Evolutionary conservation across 305 asterid species (phyloP).

Genomic region (Fraxinus angustifolia): DNA sequence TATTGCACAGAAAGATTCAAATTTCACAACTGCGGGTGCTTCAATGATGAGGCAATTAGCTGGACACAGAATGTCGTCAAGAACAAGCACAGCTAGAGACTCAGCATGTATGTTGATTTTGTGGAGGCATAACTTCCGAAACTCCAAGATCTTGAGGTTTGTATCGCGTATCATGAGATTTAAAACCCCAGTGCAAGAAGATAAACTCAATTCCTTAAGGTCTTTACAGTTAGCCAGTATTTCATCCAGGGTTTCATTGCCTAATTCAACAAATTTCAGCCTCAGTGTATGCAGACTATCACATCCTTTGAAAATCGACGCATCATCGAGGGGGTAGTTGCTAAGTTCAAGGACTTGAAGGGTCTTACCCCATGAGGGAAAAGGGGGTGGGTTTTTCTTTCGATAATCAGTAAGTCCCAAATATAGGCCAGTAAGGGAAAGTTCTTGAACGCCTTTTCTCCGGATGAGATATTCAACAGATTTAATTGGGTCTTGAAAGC

Average conservation of each 20-base stretch:
- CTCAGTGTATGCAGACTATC: neutral
- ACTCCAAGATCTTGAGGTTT: neutral
- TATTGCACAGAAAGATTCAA: neutral
- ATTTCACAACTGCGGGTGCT: neutral
- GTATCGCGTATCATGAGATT: neutral
- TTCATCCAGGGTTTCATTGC: neutral
- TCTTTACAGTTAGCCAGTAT: neutral
- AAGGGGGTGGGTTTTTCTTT: neutral
- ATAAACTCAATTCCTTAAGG: neutral
- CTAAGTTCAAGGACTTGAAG: neutral
- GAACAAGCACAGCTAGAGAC: neutral
- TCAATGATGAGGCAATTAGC: neutral
- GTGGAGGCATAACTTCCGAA: neutral
- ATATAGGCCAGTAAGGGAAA: neutral
- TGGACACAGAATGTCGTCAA: neutral
- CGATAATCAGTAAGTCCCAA: neutral
- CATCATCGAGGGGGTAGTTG: neutral
- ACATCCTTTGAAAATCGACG: neutral
- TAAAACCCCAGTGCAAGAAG: neutral
- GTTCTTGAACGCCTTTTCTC: neutral
- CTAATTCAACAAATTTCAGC: neutral
- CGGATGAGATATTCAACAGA: neutral
- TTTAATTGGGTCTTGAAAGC: neutral
- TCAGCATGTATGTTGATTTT: neutral
- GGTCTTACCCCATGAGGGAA: neutral